Base-by-base conservation (phyloP, 129 eudicot genomes). In the Silybum marianum region DNA sequence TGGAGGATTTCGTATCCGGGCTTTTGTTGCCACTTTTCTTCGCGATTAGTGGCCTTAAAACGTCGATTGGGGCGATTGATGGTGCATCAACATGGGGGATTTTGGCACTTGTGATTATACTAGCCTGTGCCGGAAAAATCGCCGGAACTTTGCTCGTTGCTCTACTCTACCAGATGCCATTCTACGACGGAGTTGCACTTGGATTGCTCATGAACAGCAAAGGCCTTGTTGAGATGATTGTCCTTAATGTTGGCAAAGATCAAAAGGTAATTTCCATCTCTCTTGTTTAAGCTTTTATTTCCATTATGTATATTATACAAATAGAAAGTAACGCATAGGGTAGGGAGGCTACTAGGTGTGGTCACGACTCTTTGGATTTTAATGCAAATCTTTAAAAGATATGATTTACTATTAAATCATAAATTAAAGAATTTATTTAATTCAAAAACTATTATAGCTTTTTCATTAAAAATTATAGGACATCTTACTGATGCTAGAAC, bases 161-260 rank as follows among this genome's bases (percentile, higher is more conserved):
- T 42, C 77, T 89, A 21, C 85, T 90, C 71, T 92, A 89, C 36
- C 82, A 86, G 42, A 92, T 90, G 84, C 90, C 96, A 12, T 74
- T 90, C 62, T 82, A 87, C 6, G 97, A 92, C 44, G 92, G 90
- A 6, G 78, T 94, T 38, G 73, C 97, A 3, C 96, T 94, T 46
- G 98, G 96, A 34, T 79, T 90, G 78, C 92, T 93, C 63, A 91
- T 93, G 98, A 93, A 93, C 73, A 89, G 97, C 76, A 93, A 93
- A 73, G 98, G 98, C 26, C 90, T 93, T 11, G 90, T 93, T 46
- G 98, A 93, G 88, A 89, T 91, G 89, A 91, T 93, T 60, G 84
- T 93, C 71, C 93, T 93, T 80, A 91, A 93, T 79, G 95, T 93
- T 25, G 97, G 98, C 65, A 90, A 76, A 81, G 97, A 93, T 48